Evolutionary conservation across 768 basidiomycete species (phyloP).

Genomic region (Saitozyma podzolica): DNA sequence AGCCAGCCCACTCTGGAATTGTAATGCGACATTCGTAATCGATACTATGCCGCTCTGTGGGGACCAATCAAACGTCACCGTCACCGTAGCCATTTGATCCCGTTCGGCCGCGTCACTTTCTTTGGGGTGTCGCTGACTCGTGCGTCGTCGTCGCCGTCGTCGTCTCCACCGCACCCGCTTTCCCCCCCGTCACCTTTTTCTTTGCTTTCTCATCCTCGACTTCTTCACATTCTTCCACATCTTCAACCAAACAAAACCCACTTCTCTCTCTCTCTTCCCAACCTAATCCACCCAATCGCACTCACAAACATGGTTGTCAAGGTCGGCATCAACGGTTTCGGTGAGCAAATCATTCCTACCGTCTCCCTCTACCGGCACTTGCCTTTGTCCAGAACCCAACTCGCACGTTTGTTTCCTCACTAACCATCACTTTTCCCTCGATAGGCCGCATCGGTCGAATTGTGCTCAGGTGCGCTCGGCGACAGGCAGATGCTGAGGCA

Average conservation of each 20-base stretch:
- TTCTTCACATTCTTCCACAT: too few relatives aligned
- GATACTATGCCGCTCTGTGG: too few relatives aligned
- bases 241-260: background rate
- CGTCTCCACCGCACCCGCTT: too few relatives aligned
- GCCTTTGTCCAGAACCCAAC: background rate
- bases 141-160: too few relatives aligned
- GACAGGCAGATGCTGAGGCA: background rate
- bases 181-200: too few relatives aligned
- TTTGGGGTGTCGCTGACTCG: too few relatives aligned
- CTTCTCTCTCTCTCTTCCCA: slow-evolving; percentile 13
- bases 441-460: slow-evolving; percentile 99
- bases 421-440: slow-evolving; percentile 1
- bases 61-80: too few relatives aligned
- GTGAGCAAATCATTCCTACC: slow-evolving; percentile 25
- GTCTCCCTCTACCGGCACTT: background rate
- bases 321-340: slow-evolving; percentile 96
- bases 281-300: slow-evolving; percentile 1
- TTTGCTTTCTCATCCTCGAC: too few relatives aligned
- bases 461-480: slow-evolving; percentile 59
- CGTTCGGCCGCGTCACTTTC: too few relatives aligned
- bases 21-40: too few relatives aligned
- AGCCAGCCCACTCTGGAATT: too few relatives aligned
- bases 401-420: background rate
- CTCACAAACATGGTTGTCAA: slow-evolving; percentile 61
- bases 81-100: too few relatives aligned